phyloP scores from a whole-genome alignment of 2,329 filamentous ascomycete genomes.

The Colletotrichum tofieldiae region DNA sequence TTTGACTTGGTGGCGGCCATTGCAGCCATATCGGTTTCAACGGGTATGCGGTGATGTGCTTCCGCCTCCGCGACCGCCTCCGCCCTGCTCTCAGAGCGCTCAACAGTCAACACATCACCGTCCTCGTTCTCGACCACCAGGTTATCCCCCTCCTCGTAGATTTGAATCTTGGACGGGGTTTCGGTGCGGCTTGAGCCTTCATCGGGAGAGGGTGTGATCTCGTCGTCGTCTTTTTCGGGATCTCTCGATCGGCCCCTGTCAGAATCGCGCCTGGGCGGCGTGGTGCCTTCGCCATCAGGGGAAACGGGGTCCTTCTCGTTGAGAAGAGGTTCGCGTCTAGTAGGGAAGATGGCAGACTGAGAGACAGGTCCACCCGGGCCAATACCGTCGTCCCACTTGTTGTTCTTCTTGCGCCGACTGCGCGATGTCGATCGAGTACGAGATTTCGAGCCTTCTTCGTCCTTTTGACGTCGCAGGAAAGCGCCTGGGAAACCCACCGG shows the following conservation, averaged over 20 bases:
- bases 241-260: constrained; percentile 34
- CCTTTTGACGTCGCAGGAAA: constrained; percentile 87
- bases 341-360: constrained; percentile 89
- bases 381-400: constrained; percentile 79
- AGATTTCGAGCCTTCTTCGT: constrained; percentile 75
- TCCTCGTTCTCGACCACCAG: constrained; percentile 88
- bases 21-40: constrained; percentile 21
- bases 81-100: constrained; percentile 58
- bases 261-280: constrained; percentile 22
- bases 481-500: constrained; percentile 81
- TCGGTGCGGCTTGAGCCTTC: constrained; percentile 31
- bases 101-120: constrained; percentile 85
- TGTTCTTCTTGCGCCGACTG: constrained; percentile 74
- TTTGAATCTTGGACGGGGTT: constrained; percentile 65
- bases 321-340: constrained; percentile 54
- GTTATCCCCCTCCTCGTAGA: constrained; percentile 86
- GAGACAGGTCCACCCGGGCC: constrained; percentile 90
- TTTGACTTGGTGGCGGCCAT: constrained; percentile 47
- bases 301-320: constrained; percentile 48
- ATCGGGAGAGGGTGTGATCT: constrained; percentile 37
- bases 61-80: constrained; percentile 33
- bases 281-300: constrained; percentile 43
- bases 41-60: constrained; percentile 20
- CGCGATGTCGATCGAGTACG: constrained; percentile 66
- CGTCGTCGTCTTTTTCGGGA: constrained; percentile 35